Conservation (phyloP, 2,329 filamentous ascomycete genomes). For the Phyllosticta citriasiana region DNA sequence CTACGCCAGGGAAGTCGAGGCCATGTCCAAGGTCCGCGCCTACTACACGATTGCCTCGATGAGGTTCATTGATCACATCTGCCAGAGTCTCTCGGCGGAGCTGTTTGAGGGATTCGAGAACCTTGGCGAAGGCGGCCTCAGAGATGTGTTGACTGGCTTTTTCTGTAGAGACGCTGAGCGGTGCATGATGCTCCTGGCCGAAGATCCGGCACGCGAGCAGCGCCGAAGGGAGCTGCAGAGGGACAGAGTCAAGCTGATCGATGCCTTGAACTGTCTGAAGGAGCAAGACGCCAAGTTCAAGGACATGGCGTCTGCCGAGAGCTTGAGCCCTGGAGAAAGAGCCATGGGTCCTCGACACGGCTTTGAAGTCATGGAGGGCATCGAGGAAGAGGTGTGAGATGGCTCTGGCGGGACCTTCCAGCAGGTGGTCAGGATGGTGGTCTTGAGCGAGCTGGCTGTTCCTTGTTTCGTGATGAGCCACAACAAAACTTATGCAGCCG, state of each 20-base stretch:
- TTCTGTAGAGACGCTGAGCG: conserved; percentile 12
- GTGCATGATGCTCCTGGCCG: conserved; percentile 21
- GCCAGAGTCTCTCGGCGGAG: conserved; percentile 28
- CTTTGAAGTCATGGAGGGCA: neutral
- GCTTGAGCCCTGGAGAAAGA: neutral
- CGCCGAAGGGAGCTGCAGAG: conserved; percentile 17
- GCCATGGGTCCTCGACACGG: neutral
- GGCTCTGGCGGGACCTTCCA: neutral
- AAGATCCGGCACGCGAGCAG: conserved; percentile 23
- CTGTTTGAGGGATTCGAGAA: conserved; percentile 20
- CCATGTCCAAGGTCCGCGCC: conserved; percentile 53
- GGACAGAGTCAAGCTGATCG: conserved; percentile 20
- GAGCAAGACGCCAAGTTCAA: conserved; percentile 11
- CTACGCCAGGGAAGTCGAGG: conserved; percentile 50
- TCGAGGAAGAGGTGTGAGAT: neutral
- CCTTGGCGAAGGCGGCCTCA: neutral
- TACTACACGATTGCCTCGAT: conserved; percentile 60
- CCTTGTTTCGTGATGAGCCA: neutral
- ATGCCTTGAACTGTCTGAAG: conserved; percentile 17
- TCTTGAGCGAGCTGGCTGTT: neutral
- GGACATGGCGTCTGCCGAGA: neutral
- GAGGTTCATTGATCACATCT: conserved; percentile 51
- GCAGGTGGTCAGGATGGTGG: too few relatives aligned
- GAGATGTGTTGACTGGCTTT: conserved; percentile 17
- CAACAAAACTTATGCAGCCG: neutral